Conservation (phyloP, 129 eudicot genomes). For the Logfia minima region DNA sequence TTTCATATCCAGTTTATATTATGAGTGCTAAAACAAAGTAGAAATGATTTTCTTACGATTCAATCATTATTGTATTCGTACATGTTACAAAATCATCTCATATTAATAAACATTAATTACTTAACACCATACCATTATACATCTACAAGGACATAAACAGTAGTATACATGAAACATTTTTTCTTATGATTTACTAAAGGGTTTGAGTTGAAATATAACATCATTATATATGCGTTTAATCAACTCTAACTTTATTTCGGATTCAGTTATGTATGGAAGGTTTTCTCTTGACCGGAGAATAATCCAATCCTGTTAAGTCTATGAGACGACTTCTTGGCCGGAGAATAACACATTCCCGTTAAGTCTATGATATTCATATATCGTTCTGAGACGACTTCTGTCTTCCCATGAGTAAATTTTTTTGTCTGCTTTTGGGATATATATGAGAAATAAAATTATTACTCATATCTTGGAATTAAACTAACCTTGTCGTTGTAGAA, state of each 20-base stretch:
- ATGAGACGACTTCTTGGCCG: conserved; percentile 8
- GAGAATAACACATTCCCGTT: conserved; percentile 72
- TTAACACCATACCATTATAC: not conserved
- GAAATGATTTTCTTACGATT: too few species aligned
- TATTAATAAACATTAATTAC: too few species aligned
- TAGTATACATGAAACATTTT: not conserved
- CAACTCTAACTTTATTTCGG: not conserved
- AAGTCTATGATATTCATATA: conserved; percentile 48
- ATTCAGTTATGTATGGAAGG: conserved; percentile 76
- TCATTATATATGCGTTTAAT: not conserved
- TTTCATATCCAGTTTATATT: too few species aligned
- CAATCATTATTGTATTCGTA: too few species aligned
- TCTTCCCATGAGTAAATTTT: conserved; percentile 23
- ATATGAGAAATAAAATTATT: not conserved
- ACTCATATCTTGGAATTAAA: not conserved
- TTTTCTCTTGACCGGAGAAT: conserved; percentile 73
- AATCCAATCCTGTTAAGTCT: conserved; percentile 72
- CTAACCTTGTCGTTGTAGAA: conserved; percentile 46
- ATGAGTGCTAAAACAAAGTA: too few species aligned
- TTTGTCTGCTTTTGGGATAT: conserved; percentile 2
- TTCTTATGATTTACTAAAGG: not conserved
- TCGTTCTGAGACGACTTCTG: conserved; percentile 14
- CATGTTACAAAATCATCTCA: too few species aligned
- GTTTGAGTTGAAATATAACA: not conserved
- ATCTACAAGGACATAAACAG: not conserved